Base-by-base conservation (phyloP, 768 basidiomycete species). In the Stropharia rugosoannulata region DNA sequence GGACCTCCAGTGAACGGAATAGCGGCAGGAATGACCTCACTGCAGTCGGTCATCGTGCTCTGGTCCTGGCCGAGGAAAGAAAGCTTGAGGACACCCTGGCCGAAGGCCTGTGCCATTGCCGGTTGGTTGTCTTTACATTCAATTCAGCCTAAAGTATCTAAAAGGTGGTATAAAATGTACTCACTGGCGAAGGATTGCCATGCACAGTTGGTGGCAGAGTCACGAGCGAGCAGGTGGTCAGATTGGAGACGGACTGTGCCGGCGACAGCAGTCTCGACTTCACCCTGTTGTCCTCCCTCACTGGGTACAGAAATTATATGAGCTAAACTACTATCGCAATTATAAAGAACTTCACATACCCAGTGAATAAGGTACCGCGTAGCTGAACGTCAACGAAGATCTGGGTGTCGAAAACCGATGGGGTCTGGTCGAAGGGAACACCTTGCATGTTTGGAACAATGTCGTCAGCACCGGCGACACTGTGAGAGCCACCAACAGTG, bases 351-450 rank as follows among this genome's bases (percentile, higher is more conserved):
- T 22, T 22, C 22, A 57, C 62, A 70, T 73, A 71, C 18, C 49
- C 74, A 32, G 29, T 73, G 66, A 74, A 73, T 8, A 62, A 19
- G 13, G 71, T 76, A 9, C 79, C 76, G 11, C 71, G 69, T 36
- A 81, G 71, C 58, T 73, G 73, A 4, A 73, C 71, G 57, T 81
- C 78, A 38, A 80, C 64, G 64, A 72, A 78, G 59, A 11, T 15
- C 51, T 53, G 25, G 56, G 54, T 73, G 59, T 80, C 79, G 49
- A 80, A 78, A 5, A 68, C 49, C 3, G 59, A 54, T 0, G 78
- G 79, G 6, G 79, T 79, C 1, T 76, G 73, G 64, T 81, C 80
- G 60, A 82, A 76, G 6, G 56, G 56, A 22, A 49, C 18, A 37
- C 46, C 48, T 51, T 19, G 59, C 27, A 68, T 58, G 27, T 63